phyloP scores from a whole-genome alignment of 257 asterid genomes.

The Nicotiana attenuata region DNA sequence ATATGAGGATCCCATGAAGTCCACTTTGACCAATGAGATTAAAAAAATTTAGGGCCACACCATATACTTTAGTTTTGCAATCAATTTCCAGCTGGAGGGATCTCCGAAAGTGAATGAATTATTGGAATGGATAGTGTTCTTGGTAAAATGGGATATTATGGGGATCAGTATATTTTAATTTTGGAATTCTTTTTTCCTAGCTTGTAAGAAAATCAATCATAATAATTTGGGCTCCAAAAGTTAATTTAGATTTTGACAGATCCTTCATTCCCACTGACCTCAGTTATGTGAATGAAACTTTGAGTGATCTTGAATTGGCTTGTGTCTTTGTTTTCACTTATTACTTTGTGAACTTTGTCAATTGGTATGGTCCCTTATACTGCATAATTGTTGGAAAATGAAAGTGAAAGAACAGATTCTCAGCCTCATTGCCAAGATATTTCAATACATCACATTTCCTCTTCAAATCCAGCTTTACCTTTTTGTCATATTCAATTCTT shows the following conservation, averaged over 20 bases:
- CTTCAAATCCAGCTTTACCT: slow-evolving; percentile 1
- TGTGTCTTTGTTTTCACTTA: slow-evolving; percentile 2
- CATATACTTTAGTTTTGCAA: slow-evolving; percentile 3
- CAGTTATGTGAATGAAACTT: slow-evolving; percentile 1
- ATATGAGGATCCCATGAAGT: slow-evolving; percentile 21
- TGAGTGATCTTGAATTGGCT: not conserved
- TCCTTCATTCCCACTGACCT: slow-evolving; percentile 8
- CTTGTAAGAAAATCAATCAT: not conserved
- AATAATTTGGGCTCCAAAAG: not conserved
- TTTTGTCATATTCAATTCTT: not conserved
- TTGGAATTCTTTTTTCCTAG: not conserved
- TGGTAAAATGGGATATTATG: not conserved
- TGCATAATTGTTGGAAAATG: not conserved
- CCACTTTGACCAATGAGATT: slow-evolving; percentile 14
- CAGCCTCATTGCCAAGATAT: not conserved
- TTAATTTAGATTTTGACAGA: not conserved
- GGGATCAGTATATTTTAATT: not conserved
- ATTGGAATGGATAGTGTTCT: slow-evolving; percentile 38
- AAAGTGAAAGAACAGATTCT: slow-evolving; percentile 7
- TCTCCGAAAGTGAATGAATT: slow-evolving; percentile 45
- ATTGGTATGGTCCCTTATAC: not conserved
- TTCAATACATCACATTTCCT: not conserved
- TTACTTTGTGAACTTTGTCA: not conserved
- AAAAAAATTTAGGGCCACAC: not conserved
- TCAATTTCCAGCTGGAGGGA: slow-evolving; percentile 47